A percentile compares a stretch with the other conserved stretches of the same genome.
These are phyloP conservation scores for Sclerotinia nivalis DNA, from an alignment of 2,329 filamentous ascomycete genomes.

Conservation along the genomic window DNA sequence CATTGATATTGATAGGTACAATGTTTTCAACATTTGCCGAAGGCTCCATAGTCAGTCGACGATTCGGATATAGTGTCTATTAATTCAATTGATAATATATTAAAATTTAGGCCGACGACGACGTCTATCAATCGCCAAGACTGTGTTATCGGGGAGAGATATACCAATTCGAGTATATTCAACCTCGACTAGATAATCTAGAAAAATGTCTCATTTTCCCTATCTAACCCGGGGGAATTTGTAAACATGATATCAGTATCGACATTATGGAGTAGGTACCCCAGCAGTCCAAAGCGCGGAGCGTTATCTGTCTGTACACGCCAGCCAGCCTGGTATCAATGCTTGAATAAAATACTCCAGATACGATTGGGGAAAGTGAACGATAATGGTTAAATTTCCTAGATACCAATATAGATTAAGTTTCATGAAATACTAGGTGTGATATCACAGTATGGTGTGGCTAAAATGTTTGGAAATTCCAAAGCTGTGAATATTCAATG, in stretches of 20 bases:
- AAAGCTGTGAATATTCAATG: neutral
- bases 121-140: slow-evolving; percentile 16
- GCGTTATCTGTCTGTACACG: slow-evolving; percentile 8
- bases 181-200: slow-evolving; percentile 1
- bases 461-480: neutral
- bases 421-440: neutral
- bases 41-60: neutral
- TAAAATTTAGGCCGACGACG: neutral
- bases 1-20: neutral
- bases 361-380: neutral
- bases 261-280: neutral
- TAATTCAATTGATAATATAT: neutral
- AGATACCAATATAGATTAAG: neutral
- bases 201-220: slow-evolving; percentile 9
- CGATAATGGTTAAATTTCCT: neutral
- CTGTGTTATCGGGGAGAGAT: slow-evolving; percentile 22
- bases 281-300: neutral
- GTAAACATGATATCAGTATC: slow-evolving; percentile 10
- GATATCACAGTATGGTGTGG: too few species aligned
- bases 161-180: slow-evolving; percentile 7
- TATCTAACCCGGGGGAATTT: neutral
- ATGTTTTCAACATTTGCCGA: neutral
- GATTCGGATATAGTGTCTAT: neutral
- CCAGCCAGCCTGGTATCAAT: slow-evolving; percentile 18
- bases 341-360: slow-evolving; percentile 1